These are phyloP conservation scores for Penicillium pancosmium DNA, from an alignment of 495 filamentous ascomycete genomes.

Conservation along the genomic window DNA sequence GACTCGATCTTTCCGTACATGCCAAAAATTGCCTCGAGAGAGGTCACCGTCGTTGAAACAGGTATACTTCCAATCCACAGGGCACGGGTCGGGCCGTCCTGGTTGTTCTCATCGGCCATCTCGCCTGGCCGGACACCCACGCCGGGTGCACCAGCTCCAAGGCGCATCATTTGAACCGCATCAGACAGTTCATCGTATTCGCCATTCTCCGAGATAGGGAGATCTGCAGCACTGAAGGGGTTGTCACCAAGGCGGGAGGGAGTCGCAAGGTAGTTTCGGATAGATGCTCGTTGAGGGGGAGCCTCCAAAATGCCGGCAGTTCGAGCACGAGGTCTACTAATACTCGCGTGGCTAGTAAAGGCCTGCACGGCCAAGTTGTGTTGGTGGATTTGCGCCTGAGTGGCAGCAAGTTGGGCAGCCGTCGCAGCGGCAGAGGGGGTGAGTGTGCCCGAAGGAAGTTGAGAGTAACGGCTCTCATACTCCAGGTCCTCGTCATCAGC, in stretches of 20 bases:
- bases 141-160: constrained; percentile 64
- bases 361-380: constrained; percentile 94
- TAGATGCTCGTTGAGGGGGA: constrained; percentile 69
- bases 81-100: constrained; percentile 89
- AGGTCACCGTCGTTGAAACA: constrained; percentile 93
- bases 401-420: constrained; percentile 73
- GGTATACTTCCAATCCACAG: constrained; percentile 98
- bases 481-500: constrained; percentile 91
- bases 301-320: constrained; percentile 90
- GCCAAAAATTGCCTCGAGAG: constrained; percentile 89
- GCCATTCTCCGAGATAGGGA: constrained; percentile 68
- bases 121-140: constrained; percentile 51
- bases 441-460: constrained; percentile 67
- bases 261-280: constrained; percentile 73
- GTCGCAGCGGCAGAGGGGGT: constrained; percentile 70
- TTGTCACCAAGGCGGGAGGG: constrained; percentile 76
- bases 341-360: constrained; percentile 79
- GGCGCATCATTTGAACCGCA: constrained; percentile 77
- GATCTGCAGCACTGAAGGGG: constrained; percentile 79
- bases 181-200: constrained; percentile 74
- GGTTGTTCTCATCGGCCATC: constrained; percentile 66
- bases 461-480: constrained; percentile 58
- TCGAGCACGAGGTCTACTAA: constrained; percentile 81
- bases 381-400: constrained; percentile 87
- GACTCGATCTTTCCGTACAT: constrained; percentile 89